A percentile compares a stretch with the other conserved stretches of the same genome.
Evolutionary conservation across 441 rosid genomes (phyloP).

Genomic region (Mallotus repandus): DNA sequence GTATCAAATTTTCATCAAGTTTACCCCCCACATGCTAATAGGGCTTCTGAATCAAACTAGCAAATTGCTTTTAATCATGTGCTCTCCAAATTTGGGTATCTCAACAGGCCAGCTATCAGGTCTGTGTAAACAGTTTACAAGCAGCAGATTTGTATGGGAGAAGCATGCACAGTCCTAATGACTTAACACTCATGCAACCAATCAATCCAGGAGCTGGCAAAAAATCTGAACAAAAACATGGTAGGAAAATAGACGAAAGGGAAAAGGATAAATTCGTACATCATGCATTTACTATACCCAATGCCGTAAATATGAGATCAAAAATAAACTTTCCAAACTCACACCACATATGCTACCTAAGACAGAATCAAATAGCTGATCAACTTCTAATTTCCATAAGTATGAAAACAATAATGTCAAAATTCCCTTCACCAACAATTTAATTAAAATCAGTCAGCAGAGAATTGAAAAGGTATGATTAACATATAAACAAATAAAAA

Average conservation of each 20-base stretch:
- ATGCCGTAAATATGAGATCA: not conserved
- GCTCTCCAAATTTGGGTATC: not conserved
- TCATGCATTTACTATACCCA: too few relatives aligned
- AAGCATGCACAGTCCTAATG: too few relatives aligned
- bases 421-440: not conserved
- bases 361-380: not conserved
- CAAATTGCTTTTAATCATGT: not conserved
- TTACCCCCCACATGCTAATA: not conserved
- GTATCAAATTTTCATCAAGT: not conserved
- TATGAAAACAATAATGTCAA: not conserved
- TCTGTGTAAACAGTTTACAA: too few relatives aligned
- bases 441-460: not conserved
- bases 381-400: not conserved
- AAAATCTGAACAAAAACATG: not conserved
- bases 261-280: not conserved
- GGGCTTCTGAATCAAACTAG: not conserved
- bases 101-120: not conserved
- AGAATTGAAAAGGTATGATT: not conserved
- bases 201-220: not conserved
- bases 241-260: not conserved
- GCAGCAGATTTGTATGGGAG: too few relatives aligned
- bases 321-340: not conserved
- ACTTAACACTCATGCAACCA: not conserved
- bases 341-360: not conserved
- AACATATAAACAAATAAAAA: slow-evolving; percentile 7